A percentile compares a stretch with the other conserved stretches of the same genome.
Evolutionary conservation across 2,329 filamentous ascomycete genomes (phyloP).

Genomic region (Microcyclosporella mali): DNA sequence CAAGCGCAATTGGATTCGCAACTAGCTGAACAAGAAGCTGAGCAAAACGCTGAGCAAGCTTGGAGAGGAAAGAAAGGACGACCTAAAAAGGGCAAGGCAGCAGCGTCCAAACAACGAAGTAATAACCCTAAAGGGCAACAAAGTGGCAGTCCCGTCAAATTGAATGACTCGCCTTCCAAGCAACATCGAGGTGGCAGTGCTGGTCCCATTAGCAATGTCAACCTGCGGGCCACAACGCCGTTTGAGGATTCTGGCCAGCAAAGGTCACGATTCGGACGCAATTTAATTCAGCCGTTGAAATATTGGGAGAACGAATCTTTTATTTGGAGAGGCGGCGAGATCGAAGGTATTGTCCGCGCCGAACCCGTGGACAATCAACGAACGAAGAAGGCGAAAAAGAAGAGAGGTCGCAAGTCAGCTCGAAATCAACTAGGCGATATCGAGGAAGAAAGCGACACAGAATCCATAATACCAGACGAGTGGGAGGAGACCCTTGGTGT

Average conservation of each 20-base stretch:
- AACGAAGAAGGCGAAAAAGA: conserved; percentile 22
- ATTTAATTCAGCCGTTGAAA: conserved; percentile 69
- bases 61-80: conserved; percentile 11
- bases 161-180: conserved; percentile 19
- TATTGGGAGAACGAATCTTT: conserved; percentile 83
- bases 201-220: conserved; percentile 32
- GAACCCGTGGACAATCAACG: conserved; percentile 50
- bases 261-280: conserved; percentile 70
- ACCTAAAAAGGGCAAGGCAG: conserved; percentile 12
- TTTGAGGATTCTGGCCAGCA: conserved; percentile 47
- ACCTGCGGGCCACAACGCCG: conserved; percentile 34
- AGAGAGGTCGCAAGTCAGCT: conserved; percentile 33
- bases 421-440: conserved; percentile 29
- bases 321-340: conserved; percentile 60
- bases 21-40: conserved; percentile 7
- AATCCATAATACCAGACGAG: conserved; percentile 53
- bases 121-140: conserved; percentile 18
- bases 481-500: conserved; percentile 66
- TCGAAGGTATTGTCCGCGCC: conserved; percentile 71
- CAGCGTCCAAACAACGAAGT: conserved; percentile 18
- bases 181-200: conserved; percentile 16
- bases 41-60: conserved; percentile 1
- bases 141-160: conserved; percentile 15
- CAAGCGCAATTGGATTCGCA: conserved; percentile 16
- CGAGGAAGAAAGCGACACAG: conserved; percentile 43